Conservation (phyloP, 2,329 filamentous ascomycete genomes). For the Verticillium klebahnii region DNA sequence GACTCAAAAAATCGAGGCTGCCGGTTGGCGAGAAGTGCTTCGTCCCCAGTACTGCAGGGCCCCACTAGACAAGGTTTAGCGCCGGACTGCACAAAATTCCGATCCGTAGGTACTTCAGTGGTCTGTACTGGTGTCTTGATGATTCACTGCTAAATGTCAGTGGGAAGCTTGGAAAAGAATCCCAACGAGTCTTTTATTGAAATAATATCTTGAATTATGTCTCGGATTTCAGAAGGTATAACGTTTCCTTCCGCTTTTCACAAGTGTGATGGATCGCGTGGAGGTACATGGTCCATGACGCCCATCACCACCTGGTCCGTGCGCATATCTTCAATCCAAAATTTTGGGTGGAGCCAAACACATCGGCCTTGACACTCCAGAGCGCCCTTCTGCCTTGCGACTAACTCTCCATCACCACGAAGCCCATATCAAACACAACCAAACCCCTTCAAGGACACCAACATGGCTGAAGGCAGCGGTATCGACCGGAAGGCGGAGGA, state of each 20-base stretch:
- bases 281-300: neutral
- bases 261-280: neutral
- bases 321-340: neutral
- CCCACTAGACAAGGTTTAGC: slow-evolving; percentile 2
- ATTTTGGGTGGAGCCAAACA: neutral
- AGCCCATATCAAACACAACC: neutral
- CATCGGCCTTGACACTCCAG: neutral
- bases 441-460: slow-evolving; percentile 25
- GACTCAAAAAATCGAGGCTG: neutral
- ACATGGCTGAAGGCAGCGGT: slow-evolving; percentile 77
- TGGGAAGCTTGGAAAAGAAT: no score
- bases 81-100: neutral
- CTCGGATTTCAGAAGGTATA: no score
- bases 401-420: neutral
- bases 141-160: no score
- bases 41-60: neutral
- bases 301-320: neutral
- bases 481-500: slow-evolving; percentile 93
- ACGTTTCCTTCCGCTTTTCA: no score
- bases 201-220: no score
- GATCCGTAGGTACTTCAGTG: neutral
- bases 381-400: neutral
- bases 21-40: neutral
- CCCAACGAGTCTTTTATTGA: no score
- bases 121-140: no score